These are phyloP conservation scores for Prunus padus DNA, from an alignment of 306 rosid species.

Conservation along the genomic window DNA sequence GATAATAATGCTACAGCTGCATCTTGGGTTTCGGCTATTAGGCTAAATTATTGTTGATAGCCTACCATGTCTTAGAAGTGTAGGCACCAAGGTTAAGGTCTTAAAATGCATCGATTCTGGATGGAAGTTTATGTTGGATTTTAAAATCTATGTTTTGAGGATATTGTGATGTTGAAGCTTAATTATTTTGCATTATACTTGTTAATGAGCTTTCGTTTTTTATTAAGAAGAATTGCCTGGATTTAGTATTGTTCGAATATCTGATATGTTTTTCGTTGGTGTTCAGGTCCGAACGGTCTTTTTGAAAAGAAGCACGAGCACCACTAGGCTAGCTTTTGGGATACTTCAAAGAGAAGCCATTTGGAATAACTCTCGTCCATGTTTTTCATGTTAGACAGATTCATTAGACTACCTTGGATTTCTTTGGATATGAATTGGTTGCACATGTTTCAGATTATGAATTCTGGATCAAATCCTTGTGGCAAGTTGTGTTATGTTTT, in stretches of 20 bases:
- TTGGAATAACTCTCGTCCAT: not conserved
- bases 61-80: not conserved
- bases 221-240: not conserved
- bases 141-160: not conserved
- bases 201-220: not conserved
- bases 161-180: not conserved
- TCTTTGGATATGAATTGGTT: conserved; percentile 10
- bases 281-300: conserved; percentile 57
- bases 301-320: conserved; percentile 40
- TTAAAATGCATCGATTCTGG: not conserved
- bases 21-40: not conserved
- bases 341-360: not conserved
- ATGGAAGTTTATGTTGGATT: not conserved
- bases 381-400: conserved; percentile 12
- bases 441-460: conserved; percentile 10
- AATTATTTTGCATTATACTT: not conserved
- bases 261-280: not conserved
- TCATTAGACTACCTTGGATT: not conserved
- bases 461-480: conserved; percentile 17
- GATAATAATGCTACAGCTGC: not conserved
- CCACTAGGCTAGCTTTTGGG: conserved; percentile 32
- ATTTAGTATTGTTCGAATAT: not conserved
- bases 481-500: not conserved
- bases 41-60: not conserved
- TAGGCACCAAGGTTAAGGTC: not conserved